Evolutionary conservation across 2,329 filamentous ascomycete species (phyloP).

Genomic region (Coniochaeta ligniaria): DNA sequence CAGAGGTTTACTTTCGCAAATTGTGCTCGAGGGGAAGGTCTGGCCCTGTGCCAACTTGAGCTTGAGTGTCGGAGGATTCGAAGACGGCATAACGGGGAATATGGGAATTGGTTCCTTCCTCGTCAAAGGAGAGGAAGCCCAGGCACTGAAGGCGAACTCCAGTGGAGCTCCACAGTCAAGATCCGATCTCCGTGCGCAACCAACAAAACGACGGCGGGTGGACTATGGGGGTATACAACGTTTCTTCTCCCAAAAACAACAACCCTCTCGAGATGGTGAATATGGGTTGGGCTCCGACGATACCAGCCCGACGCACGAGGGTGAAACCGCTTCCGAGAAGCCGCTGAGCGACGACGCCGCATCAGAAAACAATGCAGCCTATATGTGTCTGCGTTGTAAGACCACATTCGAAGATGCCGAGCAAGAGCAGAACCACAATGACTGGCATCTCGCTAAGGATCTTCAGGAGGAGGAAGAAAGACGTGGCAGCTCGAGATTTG

Average conservation of each 20-base stretch:
- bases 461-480: conserved; percentile 59
- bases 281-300: conserved; percentile 20
- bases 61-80: conserved; percentile 83
- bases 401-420: conserved; percentile 49
- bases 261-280: conserved; percentile 3
- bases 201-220: conserved; percentile 35
- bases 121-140: conserved; percentile 64
- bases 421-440: conserved; percentile 67
- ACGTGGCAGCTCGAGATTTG: conserved; percentile 40
- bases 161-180: conserved; percentile 16
- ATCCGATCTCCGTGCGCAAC: not conserved
- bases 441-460: conserved; percentile 92
- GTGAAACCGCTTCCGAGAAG: conserved; percentile 17
- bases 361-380: conserved; percentile 9
- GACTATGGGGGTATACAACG: conserved; percentile 46
- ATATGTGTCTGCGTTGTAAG: conserved; percentile 59
- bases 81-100: conserved; percentile 78
- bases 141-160: conserved; percentile 35
- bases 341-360: not conserved
- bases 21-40: conserved; percentile 67
- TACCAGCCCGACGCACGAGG: conserved; percentile 12
- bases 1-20: conserved; percentile 68
- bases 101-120: conserved; percentile 81
- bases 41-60: conserved; percentile 94
- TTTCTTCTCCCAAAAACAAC: conserved; percentile 45